phyloP scores from a whole-genome alignment of 352 stramenopile species.

The Phytophthora brassicae region DNA sequence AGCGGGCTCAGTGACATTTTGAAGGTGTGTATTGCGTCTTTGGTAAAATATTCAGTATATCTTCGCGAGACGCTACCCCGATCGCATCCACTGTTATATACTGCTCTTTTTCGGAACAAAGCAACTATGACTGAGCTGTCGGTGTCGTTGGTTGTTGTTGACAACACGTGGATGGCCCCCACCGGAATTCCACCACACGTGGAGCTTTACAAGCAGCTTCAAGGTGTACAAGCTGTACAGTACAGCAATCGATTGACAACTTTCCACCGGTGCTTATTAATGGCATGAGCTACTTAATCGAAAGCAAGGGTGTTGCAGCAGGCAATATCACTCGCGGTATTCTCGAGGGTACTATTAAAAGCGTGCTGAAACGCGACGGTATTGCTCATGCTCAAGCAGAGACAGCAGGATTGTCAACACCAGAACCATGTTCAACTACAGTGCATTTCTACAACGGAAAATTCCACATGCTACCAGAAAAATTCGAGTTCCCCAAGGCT shows the following conservation, averaged over 20 bases:
- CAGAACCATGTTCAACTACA: neutral
- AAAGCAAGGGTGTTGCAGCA: neutral
- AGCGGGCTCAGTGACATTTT: slow-evolving; percentile 6
- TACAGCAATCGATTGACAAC: slow-evolving; percentile 12
- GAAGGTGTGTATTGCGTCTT: neutral
- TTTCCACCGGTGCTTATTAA: slow-evolving; percentile 8
- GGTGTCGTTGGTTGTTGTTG: neutral
- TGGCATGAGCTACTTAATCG: neutral
- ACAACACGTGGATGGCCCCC: neutral
- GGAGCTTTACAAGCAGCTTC: slow-evolving; percentile 11
- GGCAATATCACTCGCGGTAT: slow-evolving; percentile 11
- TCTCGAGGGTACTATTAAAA: slow-evolving; percentile 2
- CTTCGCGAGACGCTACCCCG: neutral
- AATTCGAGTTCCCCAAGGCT: neutral
- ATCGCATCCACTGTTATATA: slow-evolving; percentile 5
- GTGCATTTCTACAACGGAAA: slow-evolving; percentile 8
- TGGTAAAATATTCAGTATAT: neutral
- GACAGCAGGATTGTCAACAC: neutral
- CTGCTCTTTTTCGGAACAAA: neutral
- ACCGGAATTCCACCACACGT: slow-evolving; percentile 6
- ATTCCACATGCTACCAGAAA: slow-evolving; percentile 9
- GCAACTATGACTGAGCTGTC: neutral
- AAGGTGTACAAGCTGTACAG: too few relatives aligned
- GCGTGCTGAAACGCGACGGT: neutral
- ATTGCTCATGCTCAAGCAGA: neutral